Base-by-base conservation (phyloP, 352 stramenopile genomes). In the Pseudoperonospora humuli region DNA sequence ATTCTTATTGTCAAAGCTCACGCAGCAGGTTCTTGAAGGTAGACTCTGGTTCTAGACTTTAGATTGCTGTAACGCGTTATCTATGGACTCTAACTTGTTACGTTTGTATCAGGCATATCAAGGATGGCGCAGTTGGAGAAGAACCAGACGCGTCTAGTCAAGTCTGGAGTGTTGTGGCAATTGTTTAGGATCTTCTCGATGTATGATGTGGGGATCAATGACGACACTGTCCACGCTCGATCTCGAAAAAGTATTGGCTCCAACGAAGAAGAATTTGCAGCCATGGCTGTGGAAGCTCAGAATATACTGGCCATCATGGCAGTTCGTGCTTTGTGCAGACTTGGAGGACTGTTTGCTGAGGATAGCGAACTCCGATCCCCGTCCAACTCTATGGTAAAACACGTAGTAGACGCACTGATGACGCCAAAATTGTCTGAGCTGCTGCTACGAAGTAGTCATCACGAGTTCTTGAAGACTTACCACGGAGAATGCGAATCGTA, bases 401-500 rank as follows among this genome's bases (percentile, higher is more conserved):
- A 57, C 10, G 64, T 77, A 27, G 29, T 65, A 1, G 59, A 87
- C 40, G 49, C 77, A 0, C 39, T 92, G 6, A 64, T 93, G 48
- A 92, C 79, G 5, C 82, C 82, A 3, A 92, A 89, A 36, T 47
- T 92, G 20, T 67, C 78, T 7, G 42, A 57, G 3, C 45, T 90
- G 14, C 45, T 93, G 27, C 25, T 73, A 15, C 46, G 88, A 0
- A 78, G 67, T 21, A 89, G 62, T 28, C 76, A 86, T 27, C 69
- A 88, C 45, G 80, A 91, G 44, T 93, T 90, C 31, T 54, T 93
- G 27, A 87, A 86, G 50, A 61, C 91, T 7, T 88, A 79, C 26
- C 79, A 91, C 33, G 52, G 66, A 21, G 73, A 93, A 29, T 90
- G 72, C 21, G 67, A 82, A 41, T 88, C 77, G 5, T 86, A 89